Conservation (phyloP, 192 early-diverging fungal species). For the Backusella psychrophila region DNA sequence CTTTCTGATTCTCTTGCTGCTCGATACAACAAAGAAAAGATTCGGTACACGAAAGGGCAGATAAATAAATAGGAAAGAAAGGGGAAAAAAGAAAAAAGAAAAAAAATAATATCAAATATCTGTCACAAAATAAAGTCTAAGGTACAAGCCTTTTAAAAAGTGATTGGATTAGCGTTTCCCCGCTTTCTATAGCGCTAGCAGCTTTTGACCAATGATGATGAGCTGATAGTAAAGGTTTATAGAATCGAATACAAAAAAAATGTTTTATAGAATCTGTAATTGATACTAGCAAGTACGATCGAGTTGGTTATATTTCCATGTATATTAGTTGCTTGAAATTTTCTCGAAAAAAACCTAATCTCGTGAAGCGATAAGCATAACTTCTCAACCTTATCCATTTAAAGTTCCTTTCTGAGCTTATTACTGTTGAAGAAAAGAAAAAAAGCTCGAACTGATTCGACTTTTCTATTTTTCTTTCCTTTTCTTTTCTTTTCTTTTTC, state of each 20-base stretch:
- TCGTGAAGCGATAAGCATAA: neutral
- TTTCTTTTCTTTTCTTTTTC: neutral
- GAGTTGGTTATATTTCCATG: neutral
- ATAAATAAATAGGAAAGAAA: neutral
- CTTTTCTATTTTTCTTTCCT: neutral
- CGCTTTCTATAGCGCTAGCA: neutral
- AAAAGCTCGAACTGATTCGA: neutral
- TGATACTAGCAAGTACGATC: neutral
- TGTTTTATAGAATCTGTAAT: too few relatives aligned
- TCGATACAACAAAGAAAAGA: neutral
- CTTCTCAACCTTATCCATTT: neutral
- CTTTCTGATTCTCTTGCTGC: neutral
- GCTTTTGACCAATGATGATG: neutral
- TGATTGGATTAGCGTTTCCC: neutral
- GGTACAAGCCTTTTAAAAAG: neutral
- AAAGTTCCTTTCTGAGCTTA: neutral
- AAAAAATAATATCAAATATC: neutral
- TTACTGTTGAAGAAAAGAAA: neutral
- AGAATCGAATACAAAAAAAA: too few relatives aligned
- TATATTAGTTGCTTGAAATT: neutral
- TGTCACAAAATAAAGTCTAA: conserved; percentile 2
- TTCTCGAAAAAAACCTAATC: neutral
- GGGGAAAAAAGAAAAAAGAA: neutral
- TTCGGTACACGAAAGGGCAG: neutral
- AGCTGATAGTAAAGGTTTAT: neutral